These are phyloP conservation scores for Diaporthe caulivora DNA, from an alignment of 2,329 filamentous ascomycete species.

Conservation along the genomic window DNA sequence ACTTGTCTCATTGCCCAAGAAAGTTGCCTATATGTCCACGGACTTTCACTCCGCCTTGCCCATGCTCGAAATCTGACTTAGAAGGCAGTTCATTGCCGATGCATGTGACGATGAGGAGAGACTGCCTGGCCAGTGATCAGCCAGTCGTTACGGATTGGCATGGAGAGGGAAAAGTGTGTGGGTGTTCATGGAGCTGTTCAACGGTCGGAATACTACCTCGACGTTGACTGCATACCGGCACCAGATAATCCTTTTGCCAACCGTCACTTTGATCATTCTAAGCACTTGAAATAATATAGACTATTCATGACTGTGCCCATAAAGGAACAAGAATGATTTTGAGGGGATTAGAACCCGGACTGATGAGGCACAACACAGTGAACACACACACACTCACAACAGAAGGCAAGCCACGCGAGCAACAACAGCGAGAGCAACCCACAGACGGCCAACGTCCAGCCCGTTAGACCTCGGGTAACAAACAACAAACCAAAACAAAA, in stretches of 20 bases:
- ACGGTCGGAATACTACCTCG: background rate
- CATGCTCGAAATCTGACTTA: background rate
- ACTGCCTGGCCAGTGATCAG: background rate
- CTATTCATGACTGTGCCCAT: too few species aligned
- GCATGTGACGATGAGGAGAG: background rate
- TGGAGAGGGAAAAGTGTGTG: background rate
- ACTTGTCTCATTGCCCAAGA: too few species aligned
- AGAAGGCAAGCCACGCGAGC: background rate
- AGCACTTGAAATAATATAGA: background rate
- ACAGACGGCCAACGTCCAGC: background rate
- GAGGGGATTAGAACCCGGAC: background rate
- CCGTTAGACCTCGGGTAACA: background rate
- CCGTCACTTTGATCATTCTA: background rate
- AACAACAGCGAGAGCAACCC: background rate
- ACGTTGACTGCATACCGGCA: background rate
- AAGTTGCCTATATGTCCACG: background rate
- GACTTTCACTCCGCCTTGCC: too few species aligned
- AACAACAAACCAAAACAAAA: constrained; percentile 16
- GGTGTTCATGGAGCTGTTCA: background rate
- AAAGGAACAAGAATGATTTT: background rate
- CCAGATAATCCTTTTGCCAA: background rate
- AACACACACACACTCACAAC: background rate
- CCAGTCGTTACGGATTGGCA: background rate
- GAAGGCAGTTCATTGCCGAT: too few species aligned
- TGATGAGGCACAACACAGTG: background rate